phyloP scores from a whole-genome alignment of 345 rosid genomes.

The Salix exigua region DNA sequence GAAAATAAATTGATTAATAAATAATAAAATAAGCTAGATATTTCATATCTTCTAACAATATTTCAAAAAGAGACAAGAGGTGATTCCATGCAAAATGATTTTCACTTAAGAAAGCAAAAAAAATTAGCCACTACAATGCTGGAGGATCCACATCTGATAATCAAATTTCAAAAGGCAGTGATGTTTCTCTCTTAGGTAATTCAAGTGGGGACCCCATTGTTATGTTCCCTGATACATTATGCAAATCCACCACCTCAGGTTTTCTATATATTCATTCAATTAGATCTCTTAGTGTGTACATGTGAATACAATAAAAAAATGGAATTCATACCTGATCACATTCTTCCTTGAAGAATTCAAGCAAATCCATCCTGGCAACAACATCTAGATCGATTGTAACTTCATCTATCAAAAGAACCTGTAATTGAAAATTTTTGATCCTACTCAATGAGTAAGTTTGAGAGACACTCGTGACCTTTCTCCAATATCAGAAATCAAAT shows the following conservation, averaged over 20 bases:
- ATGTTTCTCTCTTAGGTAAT: neutral
- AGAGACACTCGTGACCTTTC: neutral
- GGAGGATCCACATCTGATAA: neutral
- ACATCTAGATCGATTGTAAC: slow-evolving; percentile 94
- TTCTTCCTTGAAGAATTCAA: slow-evolving; percentile 85
- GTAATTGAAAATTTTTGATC: slow-evolving; percentile 13
- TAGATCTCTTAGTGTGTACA: neutral
- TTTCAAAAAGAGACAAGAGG: neutral
- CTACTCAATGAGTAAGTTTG: neutral
- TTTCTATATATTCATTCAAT: neutral
- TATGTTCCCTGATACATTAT: neutral
- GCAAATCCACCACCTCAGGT: neutral
- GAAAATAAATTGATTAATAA: too few relatives aligned
- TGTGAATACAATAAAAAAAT: neutral
- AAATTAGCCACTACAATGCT: neutral
- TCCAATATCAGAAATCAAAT: neutral
- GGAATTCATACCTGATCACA: slow-evolving; percentile 61
- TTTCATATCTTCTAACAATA: neutral
- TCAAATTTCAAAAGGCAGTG: neutral
- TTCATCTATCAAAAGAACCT: slow-evolving; percentile 92
- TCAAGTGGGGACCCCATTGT: neutral
- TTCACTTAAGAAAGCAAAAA: neutral
- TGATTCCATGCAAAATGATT: neutral
- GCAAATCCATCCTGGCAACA: slow-evolving; percentile 90
- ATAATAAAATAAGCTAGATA: neutral